These are phyloP conservation scores for Lactarius akahatsu DNA, from an alignment of 768 basidiomycete species.

Conservation along the genomic window DNA sequence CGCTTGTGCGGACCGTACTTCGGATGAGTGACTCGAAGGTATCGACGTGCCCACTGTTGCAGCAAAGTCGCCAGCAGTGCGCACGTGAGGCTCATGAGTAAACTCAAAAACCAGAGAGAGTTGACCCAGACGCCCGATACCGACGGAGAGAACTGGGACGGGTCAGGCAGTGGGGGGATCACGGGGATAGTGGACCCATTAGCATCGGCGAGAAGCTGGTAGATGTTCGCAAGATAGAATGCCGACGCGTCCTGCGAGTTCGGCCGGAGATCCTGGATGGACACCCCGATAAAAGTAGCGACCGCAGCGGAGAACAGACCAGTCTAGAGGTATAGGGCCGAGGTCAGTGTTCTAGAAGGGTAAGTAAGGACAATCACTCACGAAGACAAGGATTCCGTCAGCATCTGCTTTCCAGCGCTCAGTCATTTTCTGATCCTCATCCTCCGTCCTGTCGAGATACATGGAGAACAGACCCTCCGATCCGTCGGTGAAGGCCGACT, in stretches of 20 bases:
- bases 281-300: conserved; percentile 1
- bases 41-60: conserved; percentile 21
- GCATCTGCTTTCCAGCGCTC: conserved; percentile 17
- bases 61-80: conserved; percentile 18
- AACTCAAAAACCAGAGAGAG: conserved; percentile 18
- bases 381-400: conserved; percentile 17
- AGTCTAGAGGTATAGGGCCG: neutral
- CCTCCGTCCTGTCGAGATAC: conserved; percentile 9
- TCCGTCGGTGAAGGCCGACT: neutral
- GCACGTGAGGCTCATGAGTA: conserved; percentile 12
- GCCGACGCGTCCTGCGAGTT: neutral
- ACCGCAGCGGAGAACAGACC: conserved; percentile 15
- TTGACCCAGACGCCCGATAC: conserved; percentile 8
- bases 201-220: conserved; percentile 4
- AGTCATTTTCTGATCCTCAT: conserved; percentile 2
- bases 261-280: conserved; percentile 12
- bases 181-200: neutral
- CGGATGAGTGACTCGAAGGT: conserved; percentile 12
- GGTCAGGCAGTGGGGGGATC: neutral
- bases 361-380: neutral
- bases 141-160: conserved; percentile 10
- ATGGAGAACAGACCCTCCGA: conserved; percentile 16
- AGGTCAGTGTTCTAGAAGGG: neutral
- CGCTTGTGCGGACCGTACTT: conserved; percentile 10
- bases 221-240: conserved; percentile 8